phyloP scores from a whole-genome alignment of 2,329 filamentous ascomycete species.

The Rhynchosporium graminicola region DNA sequence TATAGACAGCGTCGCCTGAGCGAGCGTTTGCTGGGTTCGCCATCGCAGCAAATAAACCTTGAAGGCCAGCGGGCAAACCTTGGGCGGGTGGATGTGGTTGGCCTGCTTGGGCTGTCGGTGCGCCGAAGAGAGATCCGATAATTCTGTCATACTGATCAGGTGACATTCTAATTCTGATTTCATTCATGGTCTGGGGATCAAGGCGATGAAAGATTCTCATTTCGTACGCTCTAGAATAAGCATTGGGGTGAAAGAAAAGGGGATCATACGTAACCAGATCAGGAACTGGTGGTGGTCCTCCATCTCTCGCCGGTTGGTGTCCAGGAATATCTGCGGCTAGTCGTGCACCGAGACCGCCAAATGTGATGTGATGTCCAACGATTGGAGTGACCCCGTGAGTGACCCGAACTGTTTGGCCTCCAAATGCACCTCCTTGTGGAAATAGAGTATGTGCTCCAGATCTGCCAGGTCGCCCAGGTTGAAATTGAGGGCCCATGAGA shows the following conservation, averaged over 20 bases:
- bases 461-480: slow-evolving; percentile 35
- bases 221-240: slow-evolving; percentile 26
- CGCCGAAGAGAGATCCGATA: slow-evolving; percentile 34
- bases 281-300: slow-evolving; percentile 49
- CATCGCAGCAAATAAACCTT: slow-evolving; percentile 54
- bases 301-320: slow-evolving; percentile 44
- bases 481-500: slow-evolving; percentile 43
- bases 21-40: slow-evolving; percentile 54
- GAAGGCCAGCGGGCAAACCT: slow-evolving; percentile 46
- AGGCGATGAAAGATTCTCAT: slow-evolving; percentile 27
- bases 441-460: slow-evolving; percentile 38
- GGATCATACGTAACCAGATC: slow-evolving; percentile 50
- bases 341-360: slow-evolving; percentile 42
- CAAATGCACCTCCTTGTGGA: slow-evolving; percentile 19
- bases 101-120: slow-evolving; percentile 30
- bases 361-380: slow-evolving; percentile 36
- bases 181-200: slow-evolving; percentile 28
- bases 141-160: slow-evolving; percentile 38
- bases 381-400: slow-evolving; percentile 31
- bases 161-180: slow-evolving; percentile 31
- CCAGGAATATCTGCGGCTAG: slow-evolving; percentile 49
- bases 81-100: slow-evolving; percentile 26
- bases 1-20: slow-evolving; percentile 82
- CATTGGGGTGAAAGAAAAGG: slow-evolving; percentile 24
- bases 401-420: slow-evolving; percentile 19